Base-by-base conservation (phyloP, 2,329 filamentous ascomycete species). In the Aureobasidium sp. region DNA sequence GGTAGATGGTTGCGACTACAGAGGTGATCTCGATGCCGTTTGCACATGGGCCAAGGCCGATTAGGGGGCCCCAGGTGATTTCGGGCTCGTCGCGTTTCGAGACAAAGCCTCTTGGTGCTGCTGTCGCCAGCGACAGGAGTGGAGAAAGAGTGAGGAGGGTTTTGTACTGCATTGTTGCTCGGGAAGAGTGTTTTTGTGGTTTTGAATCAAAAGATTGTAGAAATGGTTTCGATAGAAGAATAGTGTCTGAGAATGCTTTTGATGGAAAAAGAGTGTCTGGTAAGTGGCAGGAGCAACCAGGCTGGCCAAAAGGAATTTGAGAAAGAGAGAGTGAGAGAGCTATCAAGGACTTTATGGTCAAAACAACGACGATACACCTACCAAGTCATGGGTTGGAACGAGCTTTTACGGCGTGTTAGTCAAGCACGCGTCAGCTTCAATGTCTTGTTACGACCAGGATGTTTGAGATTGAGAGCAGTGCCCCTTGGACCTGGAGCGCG, bases 1-100 rank as follows among this genome's bases (percentile, higher is more conserved):
- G 62, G 44, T 61, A 63, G 14, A 62, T 61, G 16, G 62, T 64
- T 22, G 60, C 63, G 1, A 55, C 55, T 4, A 59, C 59, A 40
- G 55, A 56, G 55, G 61, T 55, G n/a, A 53, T 53, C 12, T 53
- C 40, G 17, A 63, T 60, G 19, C 58, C 55, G 16, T 56, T 48
- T 3, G 53, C 61, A 19, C 61, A 48, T 1, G 62, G 58, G 3
- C 61, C 58, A 4, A 64, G 47, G 34, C 59, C 57, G 35, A 61
- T 57, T 6, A 59, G 48, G 4, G 59, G 59, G 2, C 62, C 62
- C 62, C 62, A 64, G 4, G 52, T 53, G 11, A 53, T 53, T n/a
- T 37, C 37, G 19, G 41, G 34, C 10, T 44, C 27, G 10, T 35
- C 32, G 17, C 39, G 39, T 8, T 44, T 44, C 6, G 30, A 38